Conservation (phyloP, 345 rosid genomes). For the Eucalyptus erythrocorys region DNA sequence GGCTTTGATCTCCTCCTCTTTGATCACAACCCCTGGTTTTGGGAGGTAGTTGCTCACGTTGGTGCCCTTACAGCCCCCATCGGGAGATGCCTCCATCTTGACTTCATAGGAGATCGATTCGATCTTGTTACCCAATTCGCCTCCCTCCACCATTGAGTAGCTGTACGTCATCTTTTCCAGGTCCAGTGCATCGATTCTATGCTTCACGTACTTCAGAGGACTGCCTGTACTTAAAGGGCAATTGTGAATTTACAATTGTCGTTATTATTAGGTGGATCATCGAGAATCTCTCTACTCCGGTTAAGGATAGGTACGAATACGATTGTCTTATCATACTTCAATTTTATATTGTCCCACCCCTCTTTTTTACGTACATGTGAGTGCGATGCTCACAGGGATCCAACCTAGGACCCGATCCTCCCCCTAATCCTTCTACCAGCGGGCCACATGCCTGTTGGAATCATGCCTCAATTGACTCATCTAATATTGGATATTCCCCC, state of each 20-base stretch:
- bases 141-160: conserved; percentile 10
- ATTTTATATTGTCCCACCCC: not conserved
- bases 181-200: conserved; percentile 5
- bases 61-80: conserved; percentile 5
- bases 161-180: not conserved
- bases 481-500: not conserved
- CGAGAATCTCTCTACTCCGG: not conserved
- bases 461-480: not conserved
- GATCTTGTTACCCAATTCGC: not conserved
- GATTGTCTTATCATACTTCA: not conserved
- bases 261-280: not conserved
- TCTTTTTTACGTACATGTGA: not conserved
- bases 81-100: not conserved
- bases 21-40: not conserved
- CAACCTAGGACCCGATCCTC: too few relatives aligned
- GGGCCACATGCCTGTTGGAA: not conserved
- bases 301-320: not conserved
- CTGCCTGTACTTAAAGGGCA: not conserved
- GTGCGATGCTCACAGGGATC: not conserved
- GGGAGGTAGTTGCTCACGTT: conserved; percentile 3
- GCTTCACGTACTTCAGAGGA: not conserved
- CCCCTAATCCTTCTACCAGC: too few relatives aligned
- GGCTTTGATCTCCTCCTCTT: conserved; percentile 10
- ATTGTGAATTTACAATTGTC: not conserved
- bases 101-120: conserved; percentile 1